Percentiles rank a stretch among this genome's conserved stretches.
These are phyloP conservation scores for Pestalotiopsis sp. DNA, from an alignment of 2,329 filamentous ascomycete species.

Conservation along the genomic window DNA sequence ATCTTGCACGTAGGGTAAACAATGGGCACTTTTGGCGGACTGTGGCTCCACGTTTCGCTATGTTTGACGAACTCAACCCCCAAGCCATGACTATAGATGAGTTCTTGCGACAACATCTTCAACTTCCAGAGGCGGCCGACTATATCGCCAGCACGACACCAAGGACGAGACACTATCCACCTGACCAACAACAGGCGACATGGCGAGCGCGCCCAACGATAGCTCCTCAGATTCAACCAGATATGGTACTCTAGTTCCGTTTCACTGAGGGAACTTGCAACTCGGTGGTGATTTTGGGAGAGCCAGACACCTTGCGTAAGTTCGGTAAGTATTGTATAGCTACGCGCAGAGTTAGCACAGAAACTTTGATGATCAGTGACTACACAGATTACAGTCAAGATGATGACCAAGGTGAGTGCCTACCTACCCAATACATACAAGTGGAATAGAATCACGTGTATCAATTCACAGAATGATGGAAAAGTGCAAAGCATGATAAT, in stretches of 20 bases:
- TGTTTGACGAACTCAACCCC: not conserved
- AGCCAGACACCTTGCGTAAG: not conserved
- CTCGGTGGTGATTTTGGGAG: not conserved
- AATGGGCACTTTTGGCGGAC: not conserved
- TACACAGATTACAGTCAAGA: no score
- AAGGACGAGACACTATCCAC: not conserved
- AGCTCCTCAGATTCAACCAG: not conserved
- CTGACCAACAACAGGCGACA: not conserved
- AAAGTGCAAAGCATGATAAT: not conserved
- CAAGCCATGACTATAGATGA: not conserved
- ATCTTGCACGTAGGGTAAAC: not conserved
- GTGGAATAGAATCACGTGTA: no score
- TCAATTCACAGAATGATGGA: no score
- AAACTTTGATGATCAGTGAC: no score
- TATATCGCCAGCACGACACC: not conserved
- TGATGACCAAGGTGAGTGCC: no score
- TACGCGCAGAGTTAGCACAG: not conserved
- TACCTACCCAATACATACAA: no score
- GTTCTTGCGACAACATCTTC: not conserved
- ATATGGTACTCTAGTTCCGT: not conserved
- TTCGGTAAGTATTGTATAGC: not conserved
- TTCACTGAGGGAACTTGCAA: not conserved
- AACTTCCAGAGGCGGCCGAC: not conserved
- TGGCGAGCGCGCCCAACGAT: not conserved
- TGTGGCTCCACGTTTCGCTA: not conserved